phyloP scores from a whole-genome alignment of 108 stramenopile species.

The Cyclotella sp. region DNA sequence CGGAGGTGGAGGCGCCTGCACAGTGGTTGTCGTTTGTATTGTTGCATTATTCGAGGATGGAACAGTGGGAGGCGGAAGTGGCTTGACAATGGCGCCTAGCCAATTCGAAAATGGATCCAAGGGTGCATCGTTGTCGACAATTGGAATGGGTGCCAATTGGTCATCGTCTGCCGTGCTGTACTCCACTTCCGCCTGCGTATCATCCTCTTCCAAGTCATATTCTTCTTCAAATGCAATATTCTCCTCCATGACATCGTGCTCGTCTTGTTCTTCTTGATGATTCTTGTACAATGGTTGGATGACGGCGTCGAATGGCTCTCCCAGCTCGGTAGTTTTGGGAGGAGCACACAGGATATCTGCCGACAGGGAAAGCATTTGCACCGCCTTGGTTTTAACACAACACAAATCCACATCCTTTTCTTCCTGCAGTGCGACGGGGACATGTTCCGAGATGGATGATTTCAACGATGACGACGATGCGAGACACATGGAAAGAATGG shows the following conservation, averaged over 20 bases:
- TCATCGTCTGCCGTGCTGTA: conserved; percentile 12
- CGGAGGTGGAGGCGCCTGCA: background rate
- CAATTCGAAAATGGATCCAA: conserved; percentile 78
- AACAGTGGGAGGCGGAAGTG: conserved; percentile 20
- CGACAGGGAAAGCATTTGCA: conserved; percentile 69
- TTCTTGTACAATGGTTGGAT: conserved; percentile 19
- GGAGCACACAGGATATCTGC: conserved; percentile 73
- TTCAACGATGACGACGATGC: no score
- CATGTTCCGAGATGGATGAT: no score
- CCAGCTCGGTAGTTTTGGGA: conserved; percentile 23
- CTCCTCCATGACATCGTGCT: background rate
- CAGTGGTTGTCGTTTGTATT: background rate
- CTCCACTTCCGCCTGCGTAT: conserved; percentile 28
- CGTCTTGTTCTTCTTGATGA: conserved; percentile 33
- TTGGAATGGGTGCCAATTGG: background rate
- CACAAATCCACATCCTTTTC: conserved; percentile 62
- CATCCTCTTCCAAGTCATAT: conserved; percentile 32
- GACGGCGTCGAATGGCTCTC: conserved; percentile 34
- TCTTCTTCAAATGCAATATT: conserved; percentile 35
- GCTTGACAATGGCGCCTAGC: conserved; percentile 65
- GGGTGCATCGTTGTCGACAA: background rate
- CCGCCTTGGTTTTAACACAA: conserved; percentile 70
- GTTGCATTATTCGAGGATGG: conserved; percentile 19
- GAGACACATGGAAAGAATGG: conserved; percentile 69
- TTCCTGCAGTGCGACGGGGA: no score